Evolutionary conservation across 2,329 filamentous ascomycete species (phyloP), one percentile per base, ranked within the genome.

Genomic region (Talaromyces sp.): DNA sequence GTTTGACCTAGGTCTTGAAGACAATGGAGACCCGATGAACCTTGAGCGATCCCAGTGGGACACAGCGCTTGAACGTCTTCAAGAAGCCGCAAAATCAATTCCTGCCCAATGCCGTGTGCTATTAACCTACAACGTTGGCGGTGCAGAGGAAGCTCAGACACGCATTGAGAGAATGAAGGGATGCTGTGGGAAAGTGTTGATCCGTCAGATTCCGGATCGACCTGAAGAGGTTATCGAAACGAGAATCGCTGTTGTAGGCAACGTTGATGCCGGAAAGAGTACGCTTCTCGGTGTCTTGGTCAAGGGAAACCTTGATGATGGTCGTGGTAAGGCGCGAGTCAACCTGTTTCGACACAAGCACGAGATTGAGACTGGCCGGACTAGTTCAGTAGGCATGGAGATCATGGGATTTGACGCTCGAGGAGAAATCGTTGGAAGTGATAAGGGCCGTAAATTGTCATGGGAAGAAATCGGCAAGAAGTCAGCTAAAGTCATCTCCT

Each of bases 261-360:
- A 99, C 81, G 92, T 99, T 63, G 95, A 99, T 76, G 95, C 95
- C 10, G 95, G 95, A 0, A 99, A 99, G 80, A 96, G 92, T 75
- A 98, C 95, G 33, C 90, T 98, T 86, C 83, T 99, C 2, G 95
- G 95, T 50, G 95, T 99, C 1, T 83, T 99, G 6, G 95, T 98
- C 7, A 98, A 98, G 79, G 95, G 95, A 5, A 91, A 91, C 61
- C 87, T 99, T 1, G 95, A 99, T 72, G 95, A 99, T 78, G 95
- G 95, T 17, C 87, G 95, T 74, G 95, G 95, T 13, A 94, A 91
- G 77, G 94, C 95, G 54, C 90, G 95, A 68, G 91, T 99, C 61
- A 98, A 97, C 69, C 87, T 99, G 13, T 99, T 99, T 80, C 87
- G 95, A 17, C 95, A 99, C 78, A 98, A 99, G 79, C 95, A 99